phyloP scores from a whole-genome alignment of 345 rosid species.

The Hevea brasiliensis region DNA sequence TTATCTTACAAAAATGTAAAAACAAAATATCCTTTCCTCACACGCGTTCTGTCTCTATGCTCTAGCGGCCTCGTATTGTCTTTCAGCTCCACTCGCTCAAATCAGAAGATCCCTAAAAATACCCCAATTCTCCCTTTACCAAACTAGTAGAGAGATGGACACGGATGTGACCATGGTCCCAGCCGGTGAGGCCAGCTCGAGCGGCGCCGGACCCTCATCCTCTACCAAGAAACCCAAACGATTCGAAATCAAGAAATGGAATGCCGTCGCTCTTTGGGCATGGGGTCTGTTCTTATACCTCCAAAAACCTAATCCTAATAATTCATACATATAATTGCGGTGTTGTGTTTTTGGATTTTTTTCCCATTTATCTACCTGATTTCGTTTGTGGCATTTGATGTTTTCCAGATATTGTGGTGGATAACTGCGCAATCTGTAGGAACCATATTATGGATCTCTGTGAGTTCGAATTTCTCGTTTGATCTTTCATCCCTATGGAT shows the following conservation, averaged over 20 bases:
- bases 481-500: neutral
- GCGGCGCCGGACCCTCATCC: constrained; percentile 19
- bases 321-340: neutral
- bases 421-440: constrained; percentile 34
- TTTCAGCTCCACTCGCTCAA: too few species aligned
- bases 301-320: neutral
- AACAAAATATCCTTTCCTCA: too few species aligned
- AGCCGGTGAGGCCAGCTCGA: constrained; percentile 19
- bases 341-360: too few species aligned
- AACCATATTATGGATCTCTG: constrained; percentile 40
- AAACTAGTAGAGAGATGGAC: neutral
- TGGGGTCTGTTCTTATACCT: constrained; percentile 20
- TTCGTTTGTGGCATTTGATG: neutral
- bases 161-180: constrained; percentile 19
- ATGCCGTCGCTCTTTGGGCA: constrained; percentile 34
- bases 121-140: neutral
- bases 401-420: constrained; percentile 36
- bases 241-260: constrained; percentile 36
- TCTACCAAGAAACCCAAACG: constrained; percentile 21
- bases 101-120: neutral
- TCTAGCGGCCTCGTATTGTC: too few species aligned
- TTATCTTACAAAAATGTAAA: too few species aligned
- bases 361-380: too few species aligned
- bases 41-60: too few species aligned
- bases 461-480: constrained; percentile 2